These are phyloP conservation scores for Umbelopsis isabellina DNA, from an alignment of 192 early-diverging fungal genomes.

Conservation along the genomic window DNA sequence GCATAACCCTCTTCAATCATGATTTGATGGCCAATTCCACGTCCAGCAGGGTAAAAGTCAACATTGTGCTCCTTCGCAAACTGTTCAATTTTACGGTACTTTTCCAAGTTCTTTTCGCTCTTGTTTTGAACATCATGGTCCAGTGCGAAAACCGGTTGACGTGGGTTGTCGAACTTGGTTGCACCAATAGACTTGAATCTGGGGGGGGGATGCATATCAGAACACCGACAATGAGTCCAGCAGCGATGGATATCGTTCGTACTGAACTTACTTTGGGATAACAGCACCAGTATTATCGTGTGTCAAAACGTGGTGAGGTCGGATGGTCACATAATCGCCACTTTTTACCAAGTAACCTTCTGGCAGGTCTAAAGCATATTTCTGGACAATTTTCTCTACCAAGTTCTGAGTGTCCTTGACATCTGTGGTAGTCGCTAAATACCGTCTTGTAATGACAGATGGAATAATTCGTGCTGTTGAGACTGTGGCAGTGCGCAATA, in stretches of 20 bases:
- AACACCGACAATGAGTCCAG: background rate
- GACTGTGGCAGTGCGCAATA: conserved; percentile 12
- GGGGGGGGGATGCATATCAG: conserved; percentile 9
- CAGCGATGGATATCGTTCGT: background rate
- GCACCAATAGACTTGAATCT: conserved; percentile 93
- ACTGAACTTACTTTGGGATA: conserved; percentile 73
- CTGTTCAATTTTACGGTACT: conserved; percentile 82
- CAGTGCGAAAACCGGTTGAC: conserved; percentile 92
- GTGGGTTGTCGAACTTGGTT: conserved; percentile 72
- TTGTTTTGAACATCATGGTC: conserved; percentile 99
- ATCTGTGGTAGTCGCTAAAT: conserved; percentile 20
- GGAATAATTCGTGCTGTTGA: background rate
- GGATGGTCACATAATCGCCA: conserved; percentile 95
- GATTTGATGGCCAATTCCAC: conserved; percentile 98
- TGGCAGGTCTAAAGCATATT: conserved; percentile 79
- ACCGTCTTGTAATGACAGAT: conserved; percentile 10
- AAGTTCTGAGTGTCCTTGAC: conserved; percentile 69
- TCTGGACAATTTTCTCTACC: conserved; percentile 96
- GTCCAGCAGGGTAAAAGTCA: conserved; percentile 94
- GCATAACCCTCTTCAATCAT: conserved; percentile 98
- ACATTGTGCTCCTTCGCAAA: conserved; percentile 84
- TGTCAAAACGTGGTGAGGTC: conserved; percentile 91
- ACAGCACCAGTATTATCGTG: conserved; percentile 98
- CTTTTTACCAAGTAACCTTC: conserved; percentile 70
- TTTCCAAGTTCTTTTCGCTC: conserved; percentile 86